phyloP scores from a whole-genome alignment of 2,329 filamentous ascomycete species.

The Fusarium burgessii region DNA sequence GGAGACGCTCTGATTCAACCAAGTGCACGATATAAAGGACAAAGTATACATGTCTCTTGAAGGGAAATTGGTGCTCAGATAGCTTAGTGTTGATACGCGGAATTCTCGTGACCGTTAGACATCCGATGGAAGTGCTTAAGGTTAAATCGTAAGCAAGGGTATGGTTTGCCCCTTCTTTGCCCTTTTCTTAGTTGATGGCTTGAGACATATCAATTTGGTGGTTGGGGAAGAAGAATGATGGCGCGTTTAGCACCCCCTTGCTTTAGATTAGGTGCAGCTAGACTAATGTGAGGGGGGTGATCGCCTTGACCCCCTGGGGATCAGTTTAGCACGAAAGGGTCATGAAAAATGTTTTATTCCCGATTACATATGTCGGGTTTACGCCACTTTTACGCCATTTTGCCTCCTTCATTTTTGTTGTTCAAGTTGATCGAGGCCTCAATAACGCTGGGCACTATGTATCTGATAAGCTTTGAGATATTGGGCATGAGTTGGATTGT shows the following conservation, averaged over 20 bases:
- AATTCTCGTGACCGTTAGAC: background rate
- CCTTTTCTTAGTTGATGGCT: background rate
- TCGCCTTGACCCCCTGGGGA: background rate
- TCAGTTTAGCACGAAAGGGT: too few relatives aligned
- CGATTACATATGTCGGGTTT: too few relatives aligned
- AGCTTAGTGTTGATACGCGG: background rate
- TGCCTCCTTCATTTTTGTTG: background rate
- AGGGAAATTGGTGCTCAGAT: background rate
- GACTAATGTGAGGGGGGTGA: background rate
- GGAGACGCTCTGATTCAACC: background rate
- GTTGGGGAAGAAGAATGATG: background rate
- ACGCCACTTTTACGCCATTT: background rate
- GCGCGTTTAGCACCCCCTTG: background rate
- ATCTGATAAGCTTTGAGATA: background rate
- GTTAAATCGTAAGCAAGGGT: background rate
- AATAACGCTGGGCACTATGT: fast-evolving
- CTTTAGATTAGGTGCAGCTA: background rate
- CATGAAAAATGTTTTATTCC: background rate
- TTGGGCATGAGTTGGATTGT: too few relatives aligned
- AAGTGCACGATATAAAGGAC: background rate
- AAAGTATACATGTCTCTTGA: background rate
- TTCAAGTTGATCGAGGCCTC: too few relatives aligned
- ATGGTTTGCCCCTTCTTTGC: background rate
- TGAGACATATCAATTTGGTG: background rate
- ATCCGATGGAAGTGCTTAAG: background rate